These are phyloP conservation scores for Podosphaera leucotricha DNA, from an alignment of 2,329 filamentous ascomycete genomes.

Conservation along the genomic window DNA sequence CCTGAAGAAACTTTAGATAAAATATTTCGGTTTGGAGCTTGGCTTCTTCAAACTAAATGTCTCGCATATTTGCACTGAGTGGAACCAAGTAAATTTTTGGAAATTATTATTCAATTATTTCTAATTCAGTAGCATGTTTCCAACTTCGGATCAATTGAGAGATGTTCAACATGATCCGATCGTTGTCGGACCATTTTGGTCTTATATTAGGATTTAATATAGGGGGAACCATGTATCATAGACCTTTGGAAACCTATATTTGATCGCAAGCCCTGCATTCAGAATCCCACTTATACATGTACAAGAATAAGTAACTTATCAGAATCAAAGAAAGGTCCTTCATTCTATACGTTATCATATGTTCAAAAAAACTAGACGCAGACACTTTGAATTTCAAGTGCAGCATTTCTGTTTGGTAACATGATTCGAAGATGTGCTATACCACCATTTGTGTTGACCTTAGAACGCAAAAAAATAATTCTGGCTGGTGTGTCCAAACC, in stretches of 20 bases:
- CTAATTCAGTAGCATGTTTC: background rate
- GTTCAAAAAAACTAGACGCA: constrained; percentile 8
- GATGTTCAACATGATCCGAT: background rate
- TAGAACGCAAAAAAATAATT: constrained; percentile 29
- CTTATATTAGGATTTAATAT: background rate
- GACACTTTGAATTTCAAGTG: constrained; percentile 1
- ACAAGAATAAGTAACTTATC: constrained; percentile 11
- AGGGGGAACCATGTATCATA: background rate
- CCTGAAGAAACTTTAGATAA: too few relatives aligned
- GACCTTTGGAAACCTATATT: constrained; percentile 5
- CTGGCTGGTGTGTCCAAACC: constrained; percentile 40
- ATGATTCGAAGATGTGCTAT: background rate
- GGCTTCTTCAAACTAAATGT: background rate
- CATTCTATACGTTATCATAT: constrained; percentile 9
- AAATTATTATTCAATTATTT: background rate
- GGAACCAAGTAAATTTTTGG: background rate
- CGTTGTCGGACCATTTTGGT: background rate
- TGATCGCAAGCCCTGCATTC: constrained; percentile 14
- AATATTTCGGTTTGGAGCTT: background rate
- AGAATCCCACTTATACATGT: constrained; percentile 7
- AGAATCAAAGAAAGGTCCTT: constrained; percentile 9
- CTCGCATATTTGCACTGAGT: background rate
- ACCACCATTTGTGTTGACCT: constrained; percentile 9
- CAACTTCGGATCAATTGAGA: background rate
- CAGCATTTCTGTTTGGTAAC: background rate